phyloP scores from a whole-genome alignment of 228 moss, liverwort and hornwort genomes.

The Sphagnum fallax region DNA sequence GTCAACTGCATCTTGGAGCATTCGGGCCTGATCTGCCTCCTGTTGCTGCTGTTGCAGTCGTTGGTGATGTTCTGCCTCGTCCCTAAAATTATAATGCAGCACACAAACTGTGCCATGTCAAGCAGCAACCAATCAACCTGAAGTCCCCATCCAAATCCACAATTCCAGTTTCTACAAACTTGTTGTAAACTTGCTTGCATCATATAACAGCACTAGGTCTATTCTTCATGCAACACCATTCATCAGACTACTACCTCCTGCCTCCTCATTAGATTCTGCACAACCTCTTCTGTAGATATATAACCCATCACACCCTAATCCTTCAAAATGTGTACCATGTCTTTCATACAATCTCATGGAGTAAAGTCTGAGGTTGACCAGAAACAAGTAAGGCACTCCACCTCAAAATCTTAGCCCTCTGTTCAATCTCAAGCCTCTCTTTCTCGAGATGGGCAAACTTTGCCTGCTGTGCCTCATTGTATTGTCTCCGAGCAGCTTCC shows the following conservation, averaged over 20 bases:
- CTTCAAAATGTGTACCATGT: neutral
- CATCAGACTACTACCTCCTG: neutral
- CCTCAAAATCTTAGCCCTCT: slow-evolving; percentile 28
- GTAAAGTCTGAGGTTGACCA: neutral
- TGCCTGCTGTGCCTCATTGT: slow-evolving; percentile 36
- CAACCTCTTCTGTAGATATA: neutral
- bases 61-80: slow-evolving; percentile 28
- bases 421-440: slow-evolving; percentile 31
- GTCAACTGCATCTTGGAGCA: slow-evolving; percentile 7
- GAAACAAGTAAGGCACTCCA: slow-evolving; percentile 8
- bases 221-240: neutral
- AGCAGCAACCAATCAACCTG: slow-evolving; percentile 34
- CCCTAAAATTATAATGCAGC: slow-evolving; percentile 41
- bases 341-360: neutral
- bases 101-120: slow-evolving; percentile 40
- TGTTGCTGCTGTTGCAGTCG: slow-evolving; percentile 27
- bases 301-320: slow-evolving; percentile 1
- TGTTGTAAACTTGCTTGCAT: slow-evolving; percentile 2
- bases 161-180: slow-evolving; percentile 23
- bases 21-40: slow-evolving; percentile 13
- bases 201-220: neutral
- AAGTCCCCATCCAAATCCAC: slow-evolving; percentile 33
- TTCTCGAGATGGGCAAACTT: slow-evolving; percentile 23
- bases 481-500: slow-evolving; percentile 21
- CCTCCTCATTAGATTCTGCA: neutral